Evolutionary conservation across 169 alveolate species (phyloP).

Genomic region (Eimeria maxima): DNA sequence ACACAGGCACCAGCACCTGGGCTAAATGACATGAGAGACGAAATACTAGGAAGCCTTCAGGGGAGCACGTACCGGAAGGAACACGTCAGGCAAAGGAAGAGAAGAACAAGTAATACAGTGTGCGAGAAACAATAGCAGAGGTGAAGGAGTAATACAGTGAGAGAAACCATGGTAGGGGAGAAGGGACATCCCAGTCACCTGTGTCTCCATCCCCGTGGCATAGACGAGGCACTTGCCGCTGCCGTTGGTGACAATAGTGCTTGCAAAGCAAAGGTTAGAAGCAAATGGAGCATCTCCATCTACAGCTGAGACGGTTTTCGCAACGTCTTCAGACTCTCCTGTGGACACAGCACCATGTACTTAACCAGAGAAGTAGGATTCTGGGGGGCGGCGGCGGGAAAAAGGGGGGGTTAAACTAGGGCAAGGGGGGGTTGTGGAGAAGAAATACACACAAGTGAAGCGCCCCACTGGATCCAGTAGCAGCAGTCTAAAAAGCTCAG

Average conservation of each 20-base stretch:
- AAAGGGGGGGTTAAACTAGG: too few relatives aligned
- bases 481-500: too few relatives aligned
- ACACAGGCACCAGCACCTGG: neutral
- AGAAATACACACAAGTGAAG: neutral
- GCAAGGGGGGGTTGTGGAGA: too few relatives aligned
- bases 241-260: conserved; percentile 96
- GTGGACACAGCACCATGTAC: neutral
- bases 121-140: too few relatives aligned
- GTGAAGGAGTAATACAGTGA: too few relatives aligned
- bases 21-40: neutral
- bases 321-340: conserved; percentile 90
- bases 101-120: too few relatives aligned
- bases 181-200: neutral
- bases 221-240: conserved; percentile 95
- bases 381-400: too few relatives aligned
- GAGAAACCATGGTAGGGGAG: too few relatives aligned
- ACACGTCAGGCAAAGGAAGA: neutral
- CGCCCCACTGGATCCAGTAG: too few relatives aligned
- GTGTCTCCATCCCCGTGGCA: conserved; percentile 91
- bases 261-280: conserved; percentile 95
- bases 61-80: neutral
- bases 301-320: conserved; percentile 88
- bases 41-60: neutral
- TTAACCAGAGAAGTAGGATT: too few relatives aligned
- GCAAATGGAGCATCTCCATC: conserved; percentile 92